phyloP scores from a whole-genome alignment of 129 eudicot species.

The sunflower (Helianthus annuus) region DNA sequence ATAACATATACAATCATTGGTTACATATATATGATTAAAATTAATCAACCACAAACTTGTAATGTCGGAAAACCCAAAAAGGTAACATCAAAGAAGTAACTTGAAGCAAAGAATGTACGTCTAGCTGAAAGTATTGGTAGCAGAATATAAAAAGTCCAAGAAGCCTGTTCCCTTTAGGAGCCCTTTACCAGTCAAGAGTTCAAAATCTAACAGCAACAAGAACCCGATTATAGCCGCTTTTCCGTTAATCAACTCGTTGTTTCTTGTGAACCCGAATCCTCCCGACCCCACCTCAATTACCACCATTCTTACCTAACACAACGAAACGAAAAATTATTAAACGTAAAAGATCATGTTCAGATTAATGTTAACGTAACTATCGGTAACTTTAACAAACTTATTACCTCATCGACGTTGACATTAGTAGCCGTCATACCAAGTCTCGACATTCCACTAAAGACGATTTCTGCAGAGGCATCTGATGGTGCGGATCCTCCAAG shows the following conservation, averaged over 20 bases:
- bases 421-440: constrained; percentile 82
- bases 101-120: constrained; percentile 21
- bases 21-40: constrained; percentile 4
- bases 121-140: constrained; percentile 55
- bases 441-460: constrained; percentile 86
- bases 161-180: constrained; percentile 93
- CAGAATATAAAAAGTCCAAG: constrained; percentile 87
- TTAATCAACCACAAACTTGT: constrained; percentile 21
- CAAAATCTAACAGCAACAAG: constrained; percentile 83
- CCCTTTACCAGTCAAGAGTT: constrained; percentile 88
- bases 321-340: neutral
- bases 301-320: constrained; percentile 79
- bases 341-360: neutral
- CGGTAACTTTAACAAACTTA: neutral
- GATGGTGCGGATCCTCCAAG: constrained; percentile 47
- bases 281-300: constrained; percentile 58
- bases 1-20: constrained; percentile 34
- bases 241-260: constrained; percentile 80
- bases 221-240: constrained; percentile 90
- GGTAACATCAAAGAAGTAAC: constrained; percentile 1
- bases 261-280: constrained; percentile 84
- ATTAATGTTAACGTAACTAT: neutral
- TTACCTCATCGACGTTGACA: constrained; percentile 94
- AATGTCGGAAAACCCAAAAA: neutral
- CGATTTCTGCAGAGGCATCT: constrained; percentile 77